Base-by-base conservation (phyloP, 2,329 filamentous ascomycete species). In the Geosmithia morbida region DNA sequence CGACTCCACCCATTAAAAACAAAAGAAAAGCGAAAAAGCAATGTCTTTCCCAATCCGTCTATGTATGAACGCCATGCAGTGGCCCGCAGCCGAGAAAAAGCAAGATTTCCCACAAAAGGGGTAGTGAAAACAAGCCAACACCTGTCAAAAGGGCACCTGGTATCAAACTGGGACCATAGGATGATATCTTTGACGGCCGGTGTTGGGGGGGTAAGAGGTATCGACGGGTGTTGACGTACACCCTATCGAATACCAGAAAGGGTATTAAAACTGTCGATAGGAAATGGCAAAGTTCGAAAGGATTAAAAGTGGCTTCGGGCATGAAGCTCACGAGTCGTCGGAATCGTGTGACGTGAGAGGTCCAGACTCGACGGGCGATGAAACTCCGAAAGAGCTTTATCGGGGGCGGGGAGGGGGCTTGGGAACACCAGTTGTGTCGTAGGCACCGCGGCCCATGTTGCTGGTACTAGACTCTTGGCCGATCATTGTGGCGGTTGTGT, bases 381-480 rank as follows among this genome's bases (percentile, higher is more conserved):
- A 37, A 3, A 16, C 33, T 37, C 33, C 11, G 10, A 16, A 16
- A 11, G 33, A 11, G 14, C 8, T 43, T 48, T 48, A 48, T 30
- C 42, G 63, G 46, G 66, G 66, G 46, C 61, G 63, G 47, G 65
- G 66, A 26, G 65, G 64, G 48, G 70, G 70, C 61, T 73, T 72
- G 49, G 64, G 61, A 20, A 72, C 61, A 44, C 69, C 69, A 20
- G 70, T 73, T 52, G 68, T 71, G 53, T 74, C 71, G 55, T 74
- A 74, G 52, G 69, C 70, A 49, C 71, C 70, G 49, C 71, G 65
- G 51, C 68, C 71, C 67, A 72, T 71, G 58, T 72, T 69, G 60
- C 54, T 58, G 45, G 58, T 56, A 50, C 59, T 58, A 46, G 59
- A 58, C 49, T 56, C 57, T 49, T 55, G 52, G 51, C 60, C 55